Percentiles rank a stretch among this genome's conserved stretches.
phyloP scores from a whole-genome alignment of 1,284 basidiomycete genomes.

The Meira nashicola region DNA sequence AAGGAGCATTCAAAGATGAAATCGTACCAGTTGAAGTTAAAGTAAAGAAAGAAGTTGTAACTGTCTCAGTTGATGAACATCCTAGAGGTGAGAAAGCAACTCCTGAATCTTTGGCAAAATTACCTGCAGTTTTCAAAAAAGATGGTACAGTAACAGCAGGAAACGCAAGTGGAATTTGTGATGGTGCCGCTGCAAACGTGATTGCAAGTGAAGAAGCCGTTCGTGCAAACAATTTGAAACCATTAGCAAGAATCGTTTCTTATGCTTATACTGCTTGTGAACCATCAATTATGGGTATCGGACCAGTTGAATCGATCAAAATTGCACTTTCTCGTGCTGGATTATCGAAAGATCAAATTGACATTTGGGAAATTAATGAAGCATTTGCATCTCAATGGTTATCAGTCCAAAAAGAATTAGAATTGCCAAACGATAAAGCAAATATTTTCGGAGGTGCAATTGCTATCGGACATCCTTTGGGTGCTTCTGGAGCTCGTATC shows the following conservation, averaged over 20 bases:
- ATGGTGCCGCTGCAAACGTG: constrained; percentile 93
- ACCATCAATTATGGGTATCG: constrained; percentile 60
- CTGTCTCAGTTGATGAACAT: constrained; percentile 57
- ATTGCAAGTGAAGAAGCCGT: constrained; percentile 87
- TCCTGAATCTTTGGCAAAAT: constrained; percentile 80
- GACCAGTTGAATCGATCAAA: constrained; percentile 57
- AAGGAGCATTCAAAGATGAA: constrained; percentile 55
- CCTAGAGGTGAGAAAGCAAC: constrained; percentile 68
- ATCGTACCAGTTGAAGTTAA: constrained; percentile 53
- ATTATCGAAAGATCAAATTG: constrained; percentile 56
- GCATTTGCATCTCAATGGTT: constrained; percentile 94
- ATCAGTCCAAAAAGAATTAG: constrained; percentile 81
- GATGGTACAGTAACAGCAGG: constrained; percentile 88
- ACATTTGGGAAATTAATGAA: constrained; percentile 61
- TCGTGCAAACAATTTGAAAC: constrained; percentile 75
- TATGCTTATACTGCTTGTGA: constrained; percentile 60
- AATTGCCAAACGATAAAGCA: constrained; percentile 61
- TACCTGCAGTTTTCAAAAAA: constrained; percentile 81
- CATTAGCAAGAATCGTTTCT: constrained; percentile 79
- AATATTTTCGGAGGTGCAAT: constrained; percentile 59
- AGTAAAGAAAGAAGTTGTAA: constrained; percentile 45
- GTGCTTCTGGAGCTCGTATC: constrained; percentile 59
- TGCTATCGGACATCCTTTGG: constrained; percentile 60
- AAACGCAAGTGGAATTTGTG: constrained; percentile 91
- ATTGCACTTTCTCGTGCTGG: constrained; percentile 53